Evolutionary conservation across 2,329 filamentous ascomycete genomes (phyloP), one percentile per base, ranked within the genome.

Genomic region (Cephalotrichum gorgonifer): DNA sequence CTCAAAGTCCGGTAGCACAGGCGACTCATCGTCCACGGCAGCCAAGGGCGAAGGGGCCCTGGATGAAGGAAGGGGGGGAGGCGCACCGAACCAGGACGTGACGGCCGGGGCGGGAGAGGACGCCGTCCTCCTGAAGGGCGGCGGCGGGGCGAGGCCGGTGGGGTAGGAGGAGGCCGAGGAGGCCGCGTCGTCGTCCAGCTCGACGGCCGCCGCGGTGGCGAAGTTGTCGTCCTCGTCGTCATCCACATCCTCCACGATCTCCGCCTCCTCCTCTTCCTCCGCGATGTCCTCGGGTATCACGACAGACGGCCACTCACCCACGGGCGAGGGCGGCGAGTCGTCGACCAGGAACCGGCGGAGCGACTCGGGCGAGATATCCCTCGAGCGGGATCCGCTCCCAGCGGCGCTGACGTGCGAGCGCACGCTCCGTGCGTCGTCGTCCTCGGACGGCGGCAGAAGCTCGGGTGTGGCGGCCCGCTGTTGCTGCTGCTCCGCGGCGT

Each of bases 181-280:
- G n/a, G n/a, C n/a, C n/a, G n/a, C n/a, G n/a, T n/a, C n/a, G n/a
- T n/a, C n/a, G n/a, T n/a, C n/a, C 2, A 52, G 65, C 48, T 78
- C 75, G 0, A 70, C 70, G 6, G 62, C 57, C 3, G 72, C 69
- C 1, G 73, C 73, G 4, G 69, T 72, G n/a, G 77, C 77, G 56
- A 83, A 82, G 62, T 81, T 81, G 54, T 80, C 76, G 55, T 82
- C 78, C 52, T 82, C 76, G 45, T 81, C 77, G 42, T 65, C 65
- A 47, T 74, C 72, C n/a, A 20, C 15, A 4, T 39, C 35, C 17
- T 39, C 35, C 17, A 22, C 35, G 17, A 17, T 20, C 35, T 39
- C n/a, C n/a, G n/a, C n/a, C n/a, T n/a, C n/a, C n/a, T n/a, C n/a
- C n/a, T n/a, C n/a, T n/a, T n/a, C n/a, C 49, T 76, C 75, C 27